Evolutionary conservation across 2,329 filamentous ascomycete species (phyloP).

Genomic region (Penicillium sp.): DNA sequence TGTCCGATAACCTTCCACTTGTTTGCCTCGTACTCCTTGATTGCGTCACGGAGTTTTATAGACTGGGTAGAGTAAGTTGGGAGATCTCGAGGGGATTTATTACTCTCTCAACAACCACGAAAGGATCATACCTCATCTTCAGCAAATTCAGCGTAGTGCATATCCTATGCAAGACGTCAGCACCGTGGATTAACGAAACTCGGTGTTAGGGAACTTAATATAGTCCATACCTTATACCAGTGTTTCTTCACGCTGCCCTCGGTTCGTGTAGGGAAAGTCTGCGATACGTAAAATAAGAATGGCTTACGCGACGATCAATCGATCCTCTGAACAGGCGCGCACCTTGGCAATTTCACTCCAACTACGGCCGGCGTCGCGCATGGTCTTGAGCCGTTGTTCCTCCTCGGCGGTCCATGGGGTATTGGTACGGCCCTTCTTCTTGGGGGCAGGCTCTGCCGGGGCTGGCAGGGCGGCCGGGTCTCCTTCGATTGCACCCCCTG

Average conservation of each 20-base stretch:
- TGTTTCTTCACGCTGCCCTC: conserved; percentile 99
- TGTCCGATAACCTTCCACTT: conserved; percentile 98
- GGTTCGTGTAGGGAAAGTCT: conserved; percentile 90
- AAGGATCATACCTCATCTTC: conserved; percentile 76
- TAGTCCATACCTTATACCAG: conserved; percentile 82
- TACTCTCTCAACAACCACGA: not conserved
- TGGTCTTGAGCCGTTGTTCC: conserved; percentile 86
- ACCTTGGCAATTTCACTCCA: conserved; percentile 99
- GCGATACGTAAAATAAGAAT: conserved; percentile 10
- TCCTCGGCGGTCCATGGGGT: conserved; percentile 97
- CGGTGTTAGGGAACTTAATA: not conserved
- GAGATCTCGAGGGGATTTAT: not conserved
- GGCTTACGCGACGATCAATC: not conserved
- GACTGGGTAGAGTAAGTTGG: conserved; percentile 33
- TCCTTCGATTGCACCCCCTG: conserved; percentile 33
- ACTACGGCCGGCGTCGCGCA: conserved; percentile 89
- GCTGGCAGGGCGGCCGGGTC: conserved; percentile 26
- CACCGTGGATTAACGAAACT: not conserved
- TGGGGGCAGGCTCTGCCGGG: conserved; percentile 36
- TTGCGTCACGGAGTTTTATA: conserved; percentile 73
- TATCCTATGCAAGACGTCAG: conserved; percentile 64
- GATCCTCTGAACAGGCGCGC: conserved; percentile 23
- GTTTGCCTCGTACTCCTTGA: conserved; percentile 98
- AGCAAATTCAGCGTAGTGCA: conserved; percentile 98
- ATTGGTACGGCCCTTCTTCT: conserved; percentile 96